Conservation (phyloP, 2,329 filamentous ascomycete species). For the Fusarium buxicola region DNA sequence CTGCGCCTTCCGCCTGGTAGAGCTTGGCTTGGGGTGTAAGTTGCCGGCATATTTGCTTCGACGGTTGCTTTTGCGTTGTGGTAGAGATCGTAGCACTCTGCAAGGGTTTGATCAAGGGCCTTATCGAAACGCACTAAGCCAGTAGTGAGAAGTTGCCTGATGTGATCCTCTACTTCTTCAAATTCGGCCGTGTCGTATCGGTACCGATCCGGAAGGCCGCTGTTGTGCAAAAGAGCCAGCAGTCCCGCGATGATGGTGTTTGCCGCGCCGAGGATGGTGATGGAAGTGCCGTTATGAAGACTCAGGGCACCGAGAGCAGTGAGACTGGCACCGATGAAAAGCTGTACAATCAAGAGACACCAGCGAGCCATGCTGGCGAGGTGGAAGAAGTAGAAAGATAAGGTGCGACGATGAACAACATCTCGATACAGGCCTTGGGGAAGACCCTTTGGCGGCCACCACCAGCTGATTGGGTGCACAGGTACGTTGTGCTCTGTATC, state of each 20-base stretch:
- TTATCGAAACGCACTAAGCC: conserved; percentile 57
- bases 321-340: conserved; percentile 61
- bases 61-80: conserved; percentile 60
- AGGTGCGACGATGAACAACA: conserved; percentile 57
- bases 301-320: conserved; percentile 62
- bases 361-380: conserved; percentile 57
- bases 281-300: conserved; percentile 52
- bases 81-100: conserved; percentile 60
- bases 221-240: conserved; percentile 65
- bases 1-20: conserved; percentile 21
- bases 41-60: conserved; percentile 59
- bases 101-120: conserved; percentile 59
- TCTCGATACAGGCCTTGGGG: conserved; percentile 63
- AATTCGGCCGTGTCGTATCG: conserved; percentile 63
- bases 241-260: conserved; percentile 64
- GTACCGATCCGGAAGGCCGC: conserved; percentile 64
- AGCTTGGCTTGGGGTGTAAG: conserved; percentile 50
- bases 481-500: conserved; percentile 58
- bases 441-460: conserved; percentile 62
- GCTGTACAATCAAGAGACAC: conserved; percentile 61
- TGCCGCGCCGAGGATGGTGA: conserved; percentile 62
- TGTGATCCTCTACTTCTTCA: conserved; percentile 60
- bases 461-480: conserved; percentile 55
- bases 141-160: conserved; percentile 63
- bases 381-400: conserved; percentile 59